These are phyloP conservation scores for Cyclostephanos tholiformis DNA, from an alignment of 108 stramenopile species.

Conservation along the genomic window DNA sequence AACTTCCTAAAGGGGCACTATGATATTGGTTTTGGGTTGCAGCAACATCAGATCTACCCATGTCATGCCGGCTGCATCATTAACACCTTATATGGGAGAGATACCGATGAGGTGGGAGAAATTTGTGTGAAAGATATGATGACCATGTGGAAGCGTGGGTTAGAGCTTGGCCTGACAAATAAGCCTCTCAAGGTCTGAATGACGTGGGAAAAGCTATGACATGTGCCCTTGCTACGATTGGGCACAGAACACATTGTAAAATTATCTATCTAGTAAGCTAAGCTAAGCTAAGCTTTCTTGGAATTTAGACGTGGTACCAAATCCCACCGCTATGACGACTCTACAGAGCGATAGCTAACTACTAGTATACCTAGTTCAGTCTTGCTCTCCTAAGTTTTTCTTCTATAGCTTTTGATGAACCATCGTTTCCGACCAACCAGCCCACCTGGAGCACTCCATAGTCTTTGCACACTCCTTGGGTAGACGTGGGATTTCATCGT, in stretches of 20 bases:
- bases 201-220: background rate
- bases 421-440: too few species aligned
- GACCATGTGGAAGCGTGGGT: conserved; percentile 50
- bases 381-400: too few species aligned
- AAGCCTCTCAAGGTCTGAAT: conserved; percentile 40
- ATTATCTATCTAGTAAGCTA: background rate
- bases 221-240: background rate
- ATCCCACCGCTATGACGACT: too few species aligned
- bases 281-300: background rate
- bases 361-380: too few species aligned
- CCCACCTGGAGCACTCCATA: too few species aligned
- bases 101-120: conserved; percentile 71
- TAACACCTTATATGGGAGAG: conserved; percentile 62
- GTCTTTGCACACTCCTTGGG: too few species aligned
- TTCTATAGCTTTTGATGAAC: too few species aligned
- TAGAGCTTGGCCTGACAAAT: conserved; percentile 46
- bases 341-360: too few species aligned
- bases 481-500: too few species aligned
- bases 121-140: conserved; percentile 58
- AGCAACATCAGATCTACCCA: conserved; percentile 71
- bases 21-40: conserved; percentile 66
- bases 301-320: too few species aligned
- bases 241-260: background rate
- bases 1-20: conserved; percentile 70
- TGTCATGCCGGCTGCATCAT: conserved; percentile 74